These are phyloP conservation scores for Eucalyptus pauciflora DNA, from an alignment of 345 rosid species.

Conservation along the genomic window DNA sequence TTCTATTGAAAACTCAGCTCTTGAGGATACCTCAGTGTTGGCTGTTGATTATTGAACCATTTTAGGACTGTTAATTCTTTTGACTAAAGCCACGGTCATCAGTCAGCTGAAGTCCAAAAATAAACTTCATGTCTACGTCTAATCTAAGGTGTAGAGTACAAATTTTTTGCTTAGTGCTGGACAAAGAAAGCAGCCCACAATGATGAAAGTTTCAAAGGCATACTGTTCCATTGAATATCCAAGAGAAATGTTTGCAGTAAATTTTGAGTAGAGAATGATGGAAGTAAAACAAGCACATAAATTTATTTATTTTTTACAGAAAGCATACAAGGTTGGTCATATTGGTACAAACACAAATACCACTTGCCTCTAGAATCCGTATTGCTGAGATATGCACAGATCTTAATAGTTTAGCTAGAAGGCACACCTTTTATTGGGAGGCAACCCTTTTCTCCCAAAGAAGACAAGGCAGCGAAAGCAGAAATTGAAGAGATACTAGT, in stretches of 20 bases:
- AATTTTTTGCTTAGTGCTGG: neutral
- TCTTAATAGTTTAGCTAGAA: neutral
- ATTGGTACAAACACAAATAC: neutral
- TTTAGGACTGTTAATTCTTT: neutral
- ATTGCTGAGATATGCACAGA: neutral
- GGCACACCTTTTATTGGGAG: constrained; percentile 14
- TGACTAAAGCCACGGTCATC: neutral
- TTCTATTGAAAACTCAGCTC: neutral
- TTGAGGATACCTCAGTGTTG: neutral
- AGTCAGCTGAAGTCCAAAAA: neutral
- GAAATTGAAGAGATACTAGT: constrained; percentile 13
- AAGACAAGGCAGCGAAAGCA: constrained; percentile 9
- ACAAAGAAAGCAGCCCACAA: neutral
- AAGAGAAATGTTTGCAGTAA: neutral
- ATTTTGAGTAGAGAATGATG: neutral
- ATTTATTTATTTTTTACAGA: neutral
- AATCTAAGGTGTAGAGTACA: neutral
- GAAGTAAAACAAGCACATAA: neutral
- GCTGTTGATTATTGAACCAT: neutral
- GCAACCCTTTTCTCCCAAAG: constrained; percentile 5
- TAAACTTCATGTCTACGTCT: neutral
- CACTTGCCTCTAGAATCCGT: neutral
- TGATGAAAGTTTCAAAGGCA: neutral
- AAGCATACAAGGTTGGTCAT: neutral
- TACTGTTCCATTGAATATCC: neutral